Evolutionary conservation across 306 rosid species (phyloP).

Genomic region (Clitoria ternatea): DNA sequence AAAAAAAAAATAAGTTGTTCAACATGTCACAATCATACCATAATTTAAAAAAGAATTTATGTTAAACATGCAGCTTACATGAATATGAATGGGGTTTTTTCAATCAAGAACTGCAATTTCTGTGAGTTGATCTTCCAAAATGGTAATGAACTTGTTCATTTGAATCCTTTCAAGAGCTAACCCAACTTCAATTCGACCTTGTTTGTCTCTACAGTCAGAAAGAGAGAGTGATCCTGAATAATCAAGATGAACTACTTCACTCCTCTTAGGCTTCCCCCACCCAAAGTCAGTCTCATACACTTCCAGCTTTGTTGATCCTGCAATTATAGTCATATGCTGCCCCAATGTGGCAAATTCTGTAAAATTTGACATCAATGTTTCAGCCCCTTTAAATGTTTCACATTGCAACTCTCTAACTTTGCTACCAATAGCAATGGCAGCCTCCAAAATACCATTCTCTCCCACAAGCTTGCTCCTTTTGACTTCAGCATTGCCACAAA

Average conservation of each 20-base stretch:
- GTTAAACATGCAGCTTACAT: too few species aligned
- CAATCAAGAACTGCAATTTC: neutral
- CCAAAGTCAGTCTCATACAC: conserved; percentile 25
- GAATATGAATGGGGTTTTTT: too few species aligned
- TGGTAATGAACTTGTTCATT: neutral
- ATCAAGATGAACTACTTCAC: neutral
- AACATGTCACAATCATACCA: too few species aligned
- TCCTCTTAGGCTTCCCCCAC: conserved; percentile 14
- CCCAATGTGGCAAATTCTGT: neutral
- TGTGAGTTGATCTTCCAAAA: neutral
- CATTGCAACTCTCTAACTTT: conserved; percentile 8
- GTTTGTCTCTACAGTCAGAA: conserved; percentile 7
- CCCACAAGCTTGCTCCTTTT: conserved; percentile 27
- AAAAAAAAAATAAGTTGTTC: too few species aligned
- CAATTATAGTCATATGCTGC: neutral
- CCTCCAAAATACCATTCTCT: conserved; percentile 27
- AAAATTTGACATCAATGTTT: conserved; percentile 1
- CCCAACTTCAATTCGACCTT: conserved; percentile 21
- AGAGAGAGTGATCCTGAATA: neutral
- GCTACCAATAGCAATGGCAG: conserved; percentile 28
- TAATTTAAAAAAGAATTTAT: too few species aligned
- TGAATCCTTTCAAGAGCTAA: neutral
- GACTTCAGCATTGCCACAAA: neutral
- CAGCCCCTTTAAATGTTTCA: conserved; percentile 19
- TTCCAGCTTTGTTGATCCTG: conserved; percentile 4